These are phyloP conservation scores for Gastrolobium villosum DNA, from an alignment of 306 rosid species.

Conservation along the genomic window DNA sequence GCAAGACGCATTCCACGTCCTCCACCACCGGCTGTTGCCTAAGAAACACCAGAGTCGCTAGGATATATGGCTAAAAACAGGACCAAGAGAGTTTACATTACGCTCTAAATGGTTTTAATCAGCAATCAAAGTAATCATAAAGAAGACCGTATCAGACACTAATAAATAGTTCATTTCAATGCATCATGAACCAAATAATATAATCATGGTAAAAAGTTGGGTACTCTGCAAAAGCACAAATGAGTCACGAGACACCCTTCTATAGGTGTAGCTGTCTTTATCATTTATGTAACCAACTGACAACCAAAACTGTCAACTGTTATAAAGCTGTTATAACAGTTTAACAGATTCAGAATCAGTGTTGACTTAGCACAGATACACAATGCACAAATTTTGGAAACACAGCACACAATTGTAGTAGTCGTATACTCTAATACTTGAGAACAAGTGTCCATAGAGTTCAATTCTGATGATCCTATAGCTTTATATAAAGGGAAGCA, in stretches of 20 bases:
- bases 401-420: no score
- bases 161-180: conserved; percentile 13
- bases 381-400: no score
- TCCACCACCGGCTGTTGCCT: conserved; percentile 99
- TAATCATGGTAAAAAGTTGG: background rate
- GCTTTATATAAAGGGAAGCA: background rate
- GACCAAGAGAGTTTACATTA: no score
- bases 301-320: no score
- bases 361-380: no score
- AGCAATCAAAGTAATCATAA: background rate
- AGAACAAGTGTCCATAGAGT: background rate
- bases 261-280: no score
- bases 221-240: background rate
- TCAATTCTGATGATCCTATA: background rate
- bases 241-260: no score
- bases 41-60: conserved; percentile 50
- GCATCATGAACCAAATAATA: background rate
- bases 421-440: background rate
- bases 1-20: conserved; percentile 99
- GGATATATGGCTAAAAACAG: no score
- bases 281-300: no score
- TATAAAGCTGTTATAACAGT: no score
- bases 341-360: no score
- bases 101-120: no score
- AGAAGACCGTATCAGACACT: background rate